These are phyloP conservation scores for Phaeotremella fagi DNA, from an alignment of 768 basidiomycete species.

Conservation along the genomic window DNA sequence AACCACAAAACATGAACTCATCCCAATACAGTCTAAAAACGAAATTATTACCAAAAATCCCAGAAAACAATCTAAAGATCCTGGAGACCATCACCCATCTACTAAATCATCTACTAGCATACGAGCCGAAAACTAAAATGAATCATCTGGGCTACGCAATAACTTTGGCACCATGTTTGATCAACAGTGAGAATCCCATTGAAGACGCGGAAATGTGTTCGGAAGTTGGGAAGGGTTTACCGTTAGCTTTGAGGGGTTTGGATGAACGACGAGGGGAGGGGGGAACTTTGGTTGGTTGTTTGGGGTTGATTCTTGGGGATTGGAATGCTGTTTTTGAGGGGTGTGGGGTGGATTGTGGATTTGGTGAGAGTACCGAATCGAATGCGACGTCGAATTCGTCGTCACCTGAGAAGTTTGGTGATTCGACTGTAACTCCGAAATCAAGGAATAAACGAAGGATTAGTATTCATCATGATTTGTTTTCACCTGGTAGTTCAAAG, in stretches of 20 bases:
- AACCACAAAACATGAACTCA: neutral
- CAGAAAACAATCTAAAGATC: neutral
- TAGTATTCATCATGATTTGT: no score
- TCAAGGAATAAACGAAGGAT: no score
- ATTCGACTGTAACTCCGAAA: no score
- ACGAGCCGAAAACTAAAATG: conserved; percentile 27
- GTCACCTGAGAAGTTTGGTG: no score
- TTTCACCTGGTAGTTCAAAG: no score
- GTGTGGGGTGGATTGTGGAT: no score
- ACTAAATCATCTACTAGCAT: conserved; percentile 12
- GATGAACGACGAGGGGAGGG: neutral
- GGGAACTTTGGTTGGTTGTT: conserved; percentile 19
- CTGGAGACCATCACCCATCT: conserved; percentile 13
- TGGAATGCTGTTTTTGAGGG: conserved; percentile 2
- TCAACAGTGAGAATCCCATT: conserved; percentile 25
- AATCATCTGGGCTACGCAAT: conserved; percentile 26
- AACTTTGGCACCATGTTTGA: conserved; percentile 30
- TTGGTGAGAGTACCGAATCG: no score
- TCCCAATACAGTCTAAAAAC: conserved; percentile 8
- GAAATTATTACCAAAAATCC: conserved; percentile 13
- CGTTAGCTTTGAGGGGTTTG: conserved; percentile 7
- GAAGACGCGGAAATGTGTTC: conserved; percentile 35
- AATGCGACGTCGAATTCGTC: no score
- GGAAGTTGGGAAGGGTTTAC: conserved; percentile 23
- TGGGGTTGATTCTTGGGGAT: conserved; percentile 24